These are phyloP conservation scores for Exophiala viscosa DNA, from an alignment of 2,329 filamentous ascomycete species.

Conservation along the genomic window DNA sequence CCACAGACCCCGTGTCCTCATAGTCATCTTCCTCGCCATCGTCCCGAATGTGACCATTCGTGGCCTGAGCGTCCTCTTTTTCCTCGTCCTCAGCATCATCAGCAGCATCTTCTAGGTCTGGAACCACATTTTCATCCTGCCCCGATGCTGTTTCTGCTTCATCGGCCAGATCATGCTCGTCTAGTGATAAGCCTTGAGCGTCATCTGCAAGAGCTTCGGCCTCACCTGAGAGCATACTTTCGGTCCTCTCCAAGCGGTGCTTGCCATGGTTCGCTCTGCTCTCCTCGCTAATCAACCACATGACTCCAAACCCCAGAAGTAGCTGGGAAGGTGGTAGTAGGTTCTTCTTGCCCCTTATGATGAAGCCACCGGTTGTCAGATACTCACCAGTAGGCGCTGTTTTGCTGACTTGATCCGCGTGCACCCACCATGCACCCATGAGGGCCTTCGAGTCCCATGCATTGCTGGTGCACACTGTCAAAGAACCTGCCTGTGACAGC, in stretches of 20 bases:
- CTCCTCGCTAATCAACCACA: slow-evolving; percentile 85
- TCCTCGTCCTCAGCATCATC: slow-evolving; percentile 31
- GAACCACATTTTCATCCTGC: slow-evolving; percentile 28
- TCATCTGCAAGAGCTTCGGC: slow-evolving; percentile 27
- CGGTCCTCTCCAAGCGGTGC: slow-evolving; percentile 55
- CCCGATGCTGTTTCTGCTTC: slow-evolving; percentile 30
- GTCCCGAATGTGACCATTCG: slow-evolving; percentile 32
- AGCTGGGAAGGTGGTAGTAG: slow-evolving; percentile 83
- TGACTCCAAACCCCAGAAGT: slow-evolving; percentile 77
- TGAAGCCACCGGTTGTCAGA: slow-evolving; percentile 72
- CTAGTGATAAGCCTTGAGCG: slow-evolving; percentile 20
- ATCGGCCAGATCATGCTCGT: slow-evolving; percentile 28
- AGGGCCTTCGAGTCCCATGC: slow-evolving; percentile 97
- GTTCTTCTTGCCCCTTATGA: slow-evolving; percentile 82
- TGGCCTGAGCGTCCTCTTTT: slow-evolving; percentile 34
- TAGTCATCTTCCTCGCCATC: slow-evolving; percentile 30
- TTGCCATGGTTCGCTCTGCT: slow-evolving; percentile 78
- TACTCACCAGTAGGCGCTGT: slow-evolving; percentile 75
- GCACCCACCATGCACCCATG: slow-evolving; percentile 96
- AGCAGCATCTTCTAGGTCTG: slow-evolving; percentile 30
- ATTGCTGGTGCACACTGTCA: slow-evolving; percentile 78
- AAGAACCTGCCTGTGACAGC: slow-evolving; percentile 79
- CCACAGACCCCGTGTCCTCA: slow-evolving; percentile 22
- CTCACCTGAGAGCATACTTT: slow-evolving; percentile 25
- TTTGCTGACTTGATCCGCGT: slow-evolving; percentile 85